phyloP scores from a whole-genome alignment of 2,329 filamentous ascomycete species.

The Didymella lethalis region DNA sequence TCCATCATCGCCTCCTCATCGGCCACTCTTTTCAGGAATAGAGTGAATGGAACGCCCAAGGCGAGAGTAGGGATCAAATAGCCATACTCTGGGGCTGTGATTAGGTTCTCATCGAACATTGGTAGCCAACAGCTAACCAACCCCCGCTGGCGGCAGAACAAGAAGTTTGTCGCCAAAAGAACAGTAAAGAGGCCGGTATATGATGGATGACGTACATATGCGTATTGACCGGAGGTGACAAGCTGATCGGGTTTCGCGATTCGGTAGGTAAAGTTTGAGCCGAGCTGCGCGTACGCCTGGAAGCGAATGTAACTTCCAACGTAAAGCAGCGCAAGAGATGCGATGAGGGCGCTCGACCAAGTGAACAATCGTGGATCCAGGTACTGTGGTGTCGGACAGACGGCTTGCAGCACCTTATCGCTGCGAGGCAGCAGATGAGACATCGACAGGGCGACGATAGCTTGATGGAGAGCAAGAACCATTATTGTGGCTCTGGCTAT shows the following conservation, averaged over 20 bases:
- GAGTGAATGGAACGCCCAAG: slow-evolving; percentile 4
- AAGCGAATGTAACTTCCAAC: slow-evolving; percentile 40
- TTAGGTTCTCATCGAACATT: slow-evolving; percentile 40
- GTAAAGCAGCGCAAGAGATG: slow-evolving; percentile 10
- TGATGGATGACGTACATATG: slow-evolving; percentile 62
- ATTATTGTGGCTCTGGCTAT: slow-evolving; percentile 12
- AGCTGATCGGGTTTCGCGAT: slow-evolving; percentile 58
- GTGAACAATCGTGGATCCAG: slow-evolving; percentile 18
- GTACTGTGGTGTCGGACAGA: slow-evolving; percentile 17
- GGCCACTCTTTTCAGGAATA: slow-evolving; percentile 21
- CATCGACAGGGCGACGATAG: slow-evolving; percentile 10
- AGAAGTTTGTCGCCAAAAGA: slow-evolving; percentile 25
- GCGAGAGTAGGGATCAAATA: slow-evolving; percentile 11
- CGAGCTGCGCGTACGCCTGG: slow-evolving; percentile 56
- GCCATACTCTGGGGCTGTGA: slow-evolving; percentile 52
- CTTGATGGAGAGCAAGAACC: slow-evolving; percentile 14
- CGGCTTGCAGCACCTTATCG: neutral
- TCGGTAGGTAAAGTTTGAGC: slow-evolving; percentile 63
- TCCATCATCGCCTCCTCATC: slow-evolving; percentile 58
- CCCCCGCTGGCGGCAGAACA: slow-evolving; percentile 19
- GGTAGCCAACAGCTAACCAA: slow-evolving; percentile 37
- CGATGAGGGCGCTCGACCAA: slow-evolving; percentile 5
- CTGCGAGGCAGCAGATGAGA: neutral
- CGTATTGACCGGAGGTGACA: slow-evolving; percentile 59
- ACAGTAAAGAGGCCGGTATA: slow-evolving; percentile 58